Percentiles rank a stretch among this genome's conserved stretches.
Evolutionary conservation across 306 rosid species (phyloP).

Genomic region (Pyrus betulifolia): DNA sequence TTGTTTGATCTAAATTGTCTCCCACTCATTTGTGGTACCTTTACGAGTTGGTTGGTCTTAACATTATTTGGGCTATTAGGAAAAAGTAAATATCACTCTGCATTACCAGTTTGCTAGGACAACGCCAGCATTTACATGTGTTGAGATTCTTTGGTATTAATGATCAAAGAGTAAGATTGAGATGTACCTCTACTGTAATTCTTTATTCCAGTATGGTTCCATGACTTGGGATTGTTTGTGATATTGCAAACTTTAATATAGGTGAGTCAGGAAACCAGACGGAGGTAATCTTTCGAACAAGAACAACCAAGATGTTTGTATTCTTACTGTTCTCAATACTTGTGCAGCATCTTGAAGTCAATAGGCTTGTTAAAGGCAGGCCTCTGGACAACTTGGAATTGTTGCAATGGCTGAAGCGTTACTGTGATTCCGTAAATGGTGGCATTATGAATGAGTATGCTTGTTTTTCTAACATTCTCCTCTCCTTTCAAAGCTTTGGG

Average conservation of each 20-base stretch:
- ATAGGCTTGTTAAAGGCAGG: conserved; percentile 94
- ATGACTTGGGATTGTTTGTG: not conserved
- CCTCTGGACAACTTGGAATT: conserved; percentile 96
- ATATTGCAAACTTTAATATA: not conserved
- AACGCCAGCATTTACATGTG: not conserved
- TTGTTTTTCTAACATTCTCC: not conserved
- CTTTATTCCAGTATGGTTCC: conserved; percentile 5
- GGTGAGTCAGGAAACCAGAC: not conserved
- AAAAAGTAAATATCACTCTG: not conserved
- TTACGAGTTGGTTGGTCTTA: not conserved
- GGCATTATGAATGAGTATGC: conserved; percentile 80
- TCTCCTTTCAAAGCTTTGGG: not conserved
- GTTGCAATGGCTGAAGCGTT: conserved; percentile 95
- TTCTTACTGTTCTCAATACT: not conserved
- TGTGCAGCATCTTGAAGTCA: conserved; percentile 83
- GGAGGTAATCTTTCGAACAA: not conserved
- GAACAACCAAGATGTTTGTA: not conserved
- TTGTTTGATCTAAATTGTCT: not conserved
- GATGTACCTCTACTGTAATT: not conserved
- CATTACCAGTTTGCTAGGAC: not conserved
- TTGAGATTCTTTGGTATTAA: not conserved
- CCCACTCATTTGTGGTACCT: not conserved
- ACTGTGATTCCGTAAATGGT: conserved; percentile 89
- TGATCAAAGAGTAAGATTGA: conserved; percentile 4
- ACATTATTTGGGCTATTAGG: not conserved